phyloP scores from a whole-genome alignment of 148 eudicot species.

The Gaultheria prostrata region DNA sequence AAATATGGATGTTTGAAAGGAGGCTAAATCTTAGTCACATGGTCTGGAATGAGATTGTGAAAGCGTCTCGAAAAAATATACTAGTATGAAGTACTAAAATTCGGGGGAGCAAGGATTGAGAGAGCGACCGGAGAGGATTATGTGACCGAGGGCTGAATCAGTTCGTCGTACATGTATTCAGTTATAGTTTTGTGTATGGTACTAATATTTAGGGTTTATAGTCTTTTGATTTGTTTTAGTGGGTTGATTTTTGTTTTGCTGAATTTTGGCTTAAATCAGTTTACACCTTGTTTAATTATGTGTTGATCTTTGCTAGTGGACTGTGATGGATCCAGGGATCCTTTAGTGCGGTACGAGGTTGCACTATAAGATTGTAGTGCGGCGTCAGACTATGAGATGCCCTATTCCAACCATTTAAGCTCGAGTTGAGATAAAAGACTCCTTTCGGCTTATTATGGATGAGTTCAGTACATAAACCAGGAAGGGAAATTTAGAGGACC shows the following conservation, averaged over 20 bases:
- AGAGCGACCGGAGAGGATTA: not conserved
- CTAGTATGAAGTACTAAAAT: too few species aligned
- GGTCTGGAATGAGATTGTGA: too few species aligned
- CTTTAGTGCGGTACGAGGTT: too few species aligned
- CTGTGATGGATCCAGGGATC: too few species aligned
- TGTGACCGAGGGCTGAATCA: not conserved
- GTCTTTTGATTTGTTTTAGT: not conserved
- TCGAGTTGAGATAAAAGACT: not conserved
- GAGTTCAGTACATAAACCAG: not conserved
- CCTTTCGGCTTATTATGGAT: not conserved
- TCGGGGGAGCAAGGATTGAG: not conserved
- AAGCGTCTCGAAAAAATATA: not conserved
- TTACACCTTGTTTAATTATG: not conserved
- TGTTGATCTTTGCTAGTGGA: not conserved
- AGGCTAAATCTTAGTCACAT: not conserved
- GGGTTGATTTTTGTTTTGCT: not conserved
- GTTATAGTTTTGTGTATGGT: not conserved
- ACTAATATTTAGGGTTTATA: too few species aligned
- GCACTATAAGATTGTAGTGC: too few species aligned
- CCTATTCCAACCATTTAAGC: too few species aligned
- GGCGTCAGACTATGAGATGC: too few species aligned
- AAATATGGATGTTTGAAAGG: conserved; percentile 35
- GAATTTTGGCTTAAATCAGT: not conserved
- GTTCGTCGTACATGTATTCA: not conserved
- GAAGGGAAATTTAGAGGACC: not conserved